Evolutionary conservation across 108 stramenopile genomes (phyloP), one percentile per base, ranked within the genome.

Genomic region (Stephanodiscus minutulus): DNA sequence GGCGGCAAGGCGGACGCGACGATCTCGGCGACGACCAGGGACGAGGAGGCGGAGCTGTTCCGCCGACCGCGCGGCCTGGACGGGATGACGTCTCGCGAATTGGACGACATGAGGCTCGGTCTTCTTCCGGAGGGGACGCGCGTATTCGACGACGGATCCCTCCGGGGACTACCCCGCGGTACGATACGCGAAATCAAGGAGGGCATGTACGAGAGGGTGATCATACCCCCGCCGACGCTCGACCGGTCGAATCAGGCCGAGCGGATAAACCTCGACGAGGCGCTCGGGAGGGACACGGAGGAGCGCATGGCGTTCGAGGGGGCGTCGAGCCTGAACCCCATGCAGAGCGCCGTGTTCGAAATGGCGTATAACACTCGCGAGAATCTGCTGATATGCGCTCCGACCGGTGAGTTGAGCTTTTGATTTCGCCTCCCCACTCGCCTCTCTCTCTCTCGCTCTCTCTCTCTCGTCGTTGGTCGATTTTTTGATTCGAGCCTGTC

Each of bases 361-460:
- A 81, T 80, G n/a, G 97, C 97, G 25, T 99, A 88, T 68, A 61
- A 83, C 31, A 77, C 75, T n/a, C 81, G 88, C 37, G 96, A 97
- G 72, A 99, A 99, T 83, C 66, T 99, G 50, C 81, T 99, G 49
- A 90, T 99, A 53, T 99, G 98, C 74, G 97, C 97, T n/a, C 97
- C 97, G 0, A 98, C 97, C 10, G 96, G 96, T n/a, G 35, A 78
- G 69, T 31, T 81, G 79, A 63, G 92, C n/a, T n/a, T n/a, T n/a
- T n/a, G n/a, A n/a, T n/a, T n/a, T n/a, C n/a, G n/a, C n/a, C n/a
- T n/a, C n/a, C n/a, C n/a, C 24, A 21, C 50, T 13, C n/a, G 1
- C n/a, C 50, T n/a, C 13, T 52, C 50, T 7, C 20, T 24, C 50
- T 5, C 22, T 31, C 27, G 12, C 55, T 56, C 13, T 5, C 4